phyloP scores from a whole-genome alignment of 495 filamentous ascomycete species.

The Lophium mytilinum region DNA sequence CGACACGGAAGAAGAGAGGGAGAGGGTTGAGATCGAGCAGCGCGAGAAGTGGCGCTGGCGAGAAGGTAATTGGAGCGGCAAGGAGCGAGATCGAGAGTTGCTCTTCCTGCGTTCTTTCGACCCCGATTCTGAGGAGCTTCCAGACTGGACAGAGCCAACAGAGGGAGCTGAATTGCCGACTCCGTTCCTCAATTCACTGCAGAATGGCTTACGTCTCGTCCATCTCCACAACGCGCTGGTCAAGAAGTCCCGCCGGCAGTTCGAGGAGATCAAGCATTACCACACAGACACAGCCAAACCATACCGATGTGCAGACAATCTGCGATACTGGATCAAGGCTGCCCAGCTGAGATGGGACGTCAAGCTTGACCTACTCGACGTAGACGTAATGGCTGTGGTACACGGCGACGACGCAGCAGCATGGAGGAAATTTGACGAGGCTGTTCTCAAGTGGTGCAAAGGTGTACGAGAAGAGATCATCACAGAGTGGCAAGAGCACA shows the following conservation, averaged over 20 bases:
- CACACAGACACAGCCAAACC: slow-evolving; percentile 89
- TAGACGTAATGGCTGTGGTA: slow-evolving; percentile 82
- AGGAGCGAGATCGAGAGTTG: slow-evolving; percentile 68
- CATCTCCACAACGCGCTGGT: slow-evolving; percentile 84
- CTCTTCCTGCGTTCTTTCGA: slow-evolving; percentile 62
- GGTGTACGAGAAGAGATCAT: slow-evolving; percentile 70
- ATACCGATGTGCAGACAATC: slow-evolving; percentile 86
- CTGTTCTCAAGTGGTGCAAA: slow-evolving; percentile 69
- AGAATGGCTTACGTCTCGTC: slow-evolving; percentile 72
- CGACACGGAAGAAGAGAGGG: slow-evolving; percentile 61
- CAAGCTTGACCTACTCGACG: slow-evolving; percentile 68
- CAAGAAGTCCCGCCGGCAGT: slow-evolving; percentile 71
- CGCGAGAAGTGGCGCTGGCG: slow-evolving; percentile 73
- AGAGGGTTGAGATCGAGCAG: slow-evolving; percentile 63
- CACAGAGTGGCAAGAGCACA: slow-evolving; percentile 46
- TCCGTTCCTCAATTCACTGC: slow-evolving; percentile 63
- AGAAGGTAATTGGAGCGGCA: slow-evolving; percentile 70
- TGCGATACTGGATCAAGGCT: slow-evolving; percentile 93
- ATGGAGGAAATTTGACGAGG: slow-evolving; percentile 74
- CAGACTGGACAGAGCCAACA: slow-evolving; percentile 55
- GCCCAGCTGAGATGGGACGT: slow-evolving; percentile 92
- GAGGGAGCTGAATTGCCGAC: slow-evolving; percentile 56
- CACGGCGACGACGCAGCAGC: slow-evolving; percentile 54
- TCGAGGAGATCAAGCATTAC: slow-evolving; percentile 82
- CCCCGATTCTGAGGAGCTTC: slow-evolving; percentile 51